Percentiles rank a stretch among this genome's conserved stretches.
These are phyloP conservation scores for Microbotryum saponariae DNA, from an alignment of 1,284 basidiomycete genomes.

Conservation along the genomic window DNA sequence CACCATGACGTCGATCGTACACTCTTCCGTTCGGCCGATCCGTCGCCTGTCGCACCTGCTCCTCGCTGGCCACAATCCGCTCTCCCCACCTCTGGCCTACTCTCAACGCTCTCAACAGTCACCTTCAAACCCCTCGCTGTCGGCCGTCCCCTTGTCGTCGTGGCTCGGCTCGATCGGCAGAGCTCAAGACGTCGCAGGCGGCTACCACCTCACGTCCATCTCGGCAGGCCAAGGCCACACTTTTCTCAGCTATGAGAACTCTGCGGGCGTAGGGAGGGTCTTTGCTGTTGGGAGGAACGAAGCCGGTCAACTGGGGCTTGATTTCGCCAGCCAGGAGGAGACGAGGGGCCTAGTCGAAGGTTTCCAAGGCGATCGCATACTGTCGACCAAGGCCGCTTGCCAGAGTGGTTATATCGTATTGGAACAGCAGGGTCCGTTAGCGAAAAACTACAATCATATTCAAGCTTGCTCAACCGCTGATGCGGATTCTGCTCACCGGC, in stretches of 20 bases:
- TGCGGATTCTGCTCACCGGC: neutral
- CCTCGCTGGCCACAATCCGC: slow-evolving; percentile 26
- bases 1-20: neutral
- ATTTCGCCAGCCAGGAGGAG: slow-evolving; percentile 32
- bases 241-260: slow-evolving; percentile 22
- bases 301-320: slow-evolving; percentile 31
- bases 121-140: slow-evolving; percentile 18
- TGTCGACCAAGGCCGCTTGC: slow-evolving; percentile 2
- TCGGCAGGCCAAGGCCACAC: slow-evolving; percentile 22
- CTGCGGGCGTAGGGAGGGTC: slow-evolving; percentile 20
- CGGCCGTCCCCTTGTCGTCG: slow-evolving; percentile 10
- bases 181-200: slow-evolving; percentile 10
- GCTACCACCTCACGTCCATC: neutral
- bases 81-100: slow-evolving; percentile 17
- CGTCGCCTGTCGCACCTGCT: slow-evolving; percentile 23
- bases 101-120: slow-evolving; percentile 3
- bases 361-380: slow-evolving; percentile 21
- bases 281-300: slow-evolving; percentile 34
- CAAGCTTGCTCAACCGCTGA: neutral
- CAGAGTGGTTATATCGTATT: slow-evolving; percentile 24
- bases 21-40: neutral
- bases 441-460: no score
- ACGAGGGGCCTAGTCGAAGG: slow-evolving; percentile 34
- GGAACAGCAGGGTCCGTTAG: slow-evolving; percentile 8
- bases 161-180: slow-evolving; percentile 27